Evolutionary conservation across 2,329 filamentous ascomycete species (phyloP).

Genomic region (Diaporthe caulivora): DNA sequence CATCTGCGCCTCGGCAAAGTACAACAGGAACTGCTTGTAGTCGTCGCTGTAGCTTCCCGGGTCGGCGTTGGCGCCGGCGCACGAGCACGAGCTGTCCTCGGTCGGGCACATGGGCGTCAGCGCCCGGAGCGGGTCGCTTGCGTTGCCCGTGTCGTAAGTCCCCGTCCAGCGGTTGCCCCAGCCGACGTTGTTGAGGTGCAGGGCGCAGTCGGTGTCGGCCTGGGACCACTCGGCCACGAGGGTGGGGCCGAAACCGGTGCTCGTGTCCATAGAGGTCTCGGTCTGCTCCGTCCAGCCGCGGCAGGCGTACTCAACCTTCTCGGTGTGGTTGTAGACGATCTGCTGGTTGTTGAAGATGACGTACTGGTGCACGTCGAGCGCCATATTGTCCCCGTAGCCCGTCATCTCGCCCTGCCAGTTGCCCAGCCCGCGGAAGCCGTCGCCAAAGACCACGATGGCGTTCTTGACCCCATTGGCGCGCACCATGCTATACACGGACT

Average conservation of each 20-base stretch:
- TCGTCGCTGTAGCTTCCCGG: conserved; percentile 73
- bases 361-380: conserved; percentile 98
- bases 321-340: conserved; percentile 82
- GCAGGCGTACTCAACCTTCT: conserved; percentile 91
- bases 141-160: conserved; percentile 78
- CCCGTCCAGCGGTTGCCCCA: conserved; percentile 93
- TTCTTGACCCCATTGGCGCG: conserved; percentile 79
- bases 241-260: conserved; percentile 89
- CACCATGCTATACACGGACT: conserved; percentile 77
- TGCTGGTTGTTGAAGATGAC: conserved; percentile 96
- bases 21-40: conserved; percentile 88
- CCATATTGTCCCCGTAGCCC: conserved; percentile 73
- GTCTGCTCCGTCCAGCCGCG: conserved; percentile 87
- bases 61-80: conserved; percentile 81
- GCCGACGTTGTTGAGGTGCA: conserved; percentile 89
- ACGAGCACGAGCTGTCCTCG: conserved; percentile 75
- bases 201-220: conserved; percentile 94
- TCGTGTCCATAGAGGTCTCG: conserved; percentile 75
- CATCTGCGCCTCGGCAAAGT: conserved; percentile 98
- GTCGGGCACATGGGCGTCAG: conserved; percentile 81
- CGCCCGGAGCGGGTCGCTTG: conserved; percentile 64
- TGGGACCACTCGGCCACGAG: conserved; percentile 98
- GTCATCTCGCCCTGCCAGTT: conserved; percentile 92
- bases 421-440: conserved; percentile 91
- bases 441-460: conserved; percentile 84